Evolutionary conservation across 2,329 filamentous ascomycete species (phyloP).

Genomic region (Aspergillus aculeatinus): DNA sequence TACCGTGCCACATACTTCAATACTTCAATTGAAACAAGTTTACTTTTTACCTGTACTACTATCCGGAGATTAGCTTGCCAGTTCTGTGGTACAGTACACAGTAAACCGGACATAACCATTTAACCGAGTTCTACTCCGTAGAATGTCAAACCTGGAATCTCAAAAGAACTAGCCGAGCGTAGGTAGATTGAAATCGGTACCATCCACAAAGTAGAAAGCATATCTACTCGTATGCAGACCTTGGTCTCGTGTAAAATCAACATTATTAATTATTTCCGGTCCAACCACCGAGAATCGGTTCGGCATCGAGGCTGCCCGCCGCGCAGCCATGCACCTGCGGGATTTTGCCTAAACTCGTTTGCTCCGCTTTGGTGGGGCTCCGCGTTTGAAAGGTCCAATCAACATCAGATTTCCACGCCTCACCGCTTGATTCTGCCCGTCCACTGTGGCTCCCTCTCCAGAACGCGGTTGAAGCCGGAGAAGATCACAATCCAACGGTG

Average conservation of each 20-base stretch:
- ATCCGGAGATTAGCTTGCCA: neutral
- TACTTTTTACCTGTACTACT: neutral
- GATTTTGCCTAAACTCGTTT: constrained; percentile 11
- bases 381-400: neutral
- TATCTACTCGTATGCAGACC: too few relatives aligned
- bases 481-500: neutral
- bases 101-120: neutral
- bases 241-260: too few relatives aligned
- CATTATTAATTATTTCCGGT: too few relatives aligned
- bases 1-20: neutral
- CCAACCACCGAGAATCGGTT: neutral
- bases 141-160: neutral
- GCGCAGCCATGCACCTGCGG: neutral
- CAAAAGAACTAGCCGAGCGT: too few relatives aligned
- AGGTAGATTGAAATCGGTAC: too few relatives aligned
- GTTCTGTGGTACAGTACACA: neutral
- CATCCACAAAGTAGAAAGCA: too few relatives aligned
- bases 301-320: neutral
- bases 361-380: neutral
- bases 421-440: constrained; percentile 16
- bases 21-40: neutral
- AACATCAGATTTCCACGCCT: neutral
- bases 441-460: constrained; percentile 3
- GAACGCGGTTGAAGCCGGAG: constrained; percentile 4
- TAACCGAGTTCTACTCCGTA: neutral